Base-by-base conservation (phyloP, 208 protist genomes). In the Trypanosoma boissoni region DNA sequence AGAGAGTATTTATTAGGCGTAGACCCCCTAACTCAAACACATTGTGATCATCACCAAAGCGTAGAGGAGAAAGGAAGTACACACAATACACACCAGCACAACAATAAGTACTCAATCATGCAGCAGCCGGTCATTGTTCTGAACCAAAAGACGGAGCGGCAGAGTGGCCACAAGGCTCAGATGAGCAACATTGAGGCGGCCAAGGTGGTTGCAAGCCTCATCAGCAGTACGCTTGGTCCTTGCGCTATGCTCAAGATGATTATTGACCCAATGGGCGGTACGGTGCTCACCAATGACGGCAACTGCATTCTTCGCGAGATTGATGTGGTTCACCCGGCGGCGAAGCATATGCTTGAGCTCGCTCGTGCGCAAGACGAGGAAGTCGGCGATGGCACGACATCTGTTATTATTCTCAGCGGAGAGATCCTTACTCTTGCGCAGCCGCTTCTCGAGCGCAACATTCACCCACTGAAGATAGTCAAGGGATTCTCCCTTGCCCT, bases 161-260 rank as follows among this genome's bases (percentile, higher is more conserved):
- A 99, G 73, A 89, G 74, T 49, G 98, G 98, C 18, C 84, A 87
- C 56, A 98, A 99, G 84, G 98, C 99, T 1, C 98, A 99, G 83
- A 78, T 99, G 53, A 95, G 88, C 63, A 99, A 99, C 78, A 99
- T 99, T 57, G 64, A 93, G 45, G 98, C 98, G 10, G 97, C 95
- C 29, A 99, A 98, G 78, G 96, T 97, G 2, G 98, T 99, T 12
- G 97, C 98, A 27, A 97, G 99, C 61, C 91, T 99, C 56, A 98
- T 99, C 75, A 94, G 98, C 74, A 99, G 98, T 51, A 99, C 97
- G 23, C 85, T 99, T 7, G 99, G 99, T 20, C 99, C 99, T 42
- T 96, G 96, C 45, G 94, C 98, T 32, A 99, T 99, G 99, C 89
- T 99, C 20, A 99, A 99, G 86, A 99, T 99, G 99, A 98, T 99